Percentiles rank a stretch among this genome's conserved stretches.
phyloP scores from a whole-genome alignment of 2,329 filamentous ascomycete species.

The Fusarium kyushuense region DNA sequence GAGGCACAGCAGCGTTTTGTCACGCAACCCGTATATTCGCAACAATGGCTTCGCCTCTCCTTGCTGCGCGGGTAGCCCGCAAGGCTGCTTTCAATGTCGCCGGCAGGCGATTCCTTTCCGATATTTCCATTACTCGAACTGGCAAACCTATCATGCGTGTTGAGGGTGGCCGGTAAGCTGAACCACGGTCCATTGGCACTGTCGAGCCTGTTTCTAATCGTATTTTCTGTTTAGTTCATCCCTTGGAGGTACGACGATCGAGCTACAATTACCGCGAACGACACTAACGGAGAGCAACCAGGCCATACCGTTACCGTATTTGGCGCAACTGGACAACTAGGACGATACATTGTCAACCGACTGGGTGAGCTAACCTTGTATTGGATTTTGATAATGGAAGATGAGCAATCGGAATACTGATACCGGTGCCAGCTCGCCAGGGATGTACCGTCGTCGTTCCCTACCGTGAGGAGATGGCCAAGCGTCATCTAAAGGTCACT shows the following conservation, averaged over 20 bases:
- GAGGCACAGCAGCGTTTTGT: constrained; percentile 50
- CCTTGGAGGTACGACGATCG: constrained; percentile 76
- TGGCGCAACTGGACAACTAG: constrained; percentile 94
- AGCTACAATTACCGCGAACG: constrained; percentile 24
- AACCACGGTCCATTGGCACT: constrained; percentile 40
- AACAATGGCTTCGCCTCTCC: constrained; percentile 69
- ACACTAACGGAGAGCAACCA: constrained; percentile 56
- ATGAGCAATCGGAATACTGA: constrained; percentile 37
- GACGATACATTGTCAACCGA: constrained; percentile 96
- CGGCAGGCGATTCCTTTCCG: constrained; percentile 72
- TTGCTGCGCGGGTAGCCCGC: constrained; percentile 66
- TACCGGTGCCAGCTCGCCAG: constrained; percentile 73
- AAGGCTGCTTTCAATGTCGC: constrained; percentile 60
- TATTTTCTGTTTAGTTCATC: constrained; percentile 72
- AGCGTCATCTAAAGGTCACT: constrained; percentile 95
- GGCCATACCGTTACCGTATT: constrained; percentile 98
- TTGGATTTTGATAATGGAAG: neutral
- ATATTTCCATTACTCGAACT: constrained; percentile 93
- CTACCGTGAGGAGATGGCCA: constrained; percentile 96
- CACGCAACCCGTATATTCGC: constrained; percentile 46
- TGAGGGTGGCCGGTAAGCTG: constrained; percentile 85
- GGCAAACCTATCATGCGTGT: constrained; percentile 93
- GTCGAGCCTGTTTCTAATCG: constrained; percentile 45
- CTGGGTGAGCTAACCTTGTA: constrained; percentile 67
- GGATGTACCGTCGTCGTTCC: constrained; percentile 96